These are phyloP conservation scores for Eucalyptus polybractea DNA, from an alignment of 345 rosid genomes.

Conservation along the genomic window DNA sequence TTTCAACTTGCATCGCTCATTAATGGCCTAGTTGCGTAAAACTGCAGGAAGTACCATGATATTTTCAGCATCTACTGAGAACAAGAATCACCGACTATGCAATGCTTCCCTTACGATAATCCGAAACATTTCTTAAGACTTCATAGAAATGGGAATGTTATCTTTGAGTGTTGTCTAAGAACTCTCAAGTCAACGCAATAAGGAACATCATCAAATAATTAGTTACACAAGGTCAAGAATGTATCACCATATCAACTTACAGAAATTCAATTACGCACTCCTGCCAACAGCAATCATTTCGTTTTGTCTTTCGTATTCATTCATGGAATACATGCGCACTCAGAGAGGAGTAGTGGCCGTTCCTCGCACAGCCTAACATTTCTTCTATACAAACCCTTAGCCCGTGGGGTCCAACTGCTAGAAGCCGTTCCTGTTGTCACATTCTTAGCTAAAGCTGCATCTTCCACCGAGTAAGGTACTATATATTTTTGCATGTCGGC, in stretches of 20 bases:
- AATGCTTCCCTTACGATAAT: not conserved
- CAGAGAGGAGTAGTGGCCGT: not conserved
- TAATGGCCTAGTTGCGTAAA: not conserved
- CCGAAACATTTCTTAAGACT: not conserved
- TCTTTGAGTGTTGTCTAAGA: not conserved
- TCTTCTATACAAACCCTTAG: not conserved
- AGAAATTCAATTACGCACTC: not conserved
- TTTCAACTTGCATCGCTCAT: not conserved
- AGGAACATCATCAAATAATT: not conserved
- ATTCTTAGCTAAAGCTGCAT: too few relatives aligned
- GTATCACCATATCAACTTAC: not conserved
- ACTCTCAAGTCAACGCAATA: not conserved
- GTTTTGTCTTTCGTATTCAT: too few relatives aligned
- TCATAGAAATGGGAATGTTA: not conserved
- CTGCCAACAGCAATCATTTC: not conserved
- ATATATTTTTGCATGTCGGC: not conserved
- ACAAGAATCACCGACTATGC: rapidly evolving
- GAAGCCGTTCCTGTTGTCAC: too few relatives aligned
- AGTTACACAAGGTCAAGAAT: not conserved
- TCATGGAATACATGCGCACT: too few relatives aligned
- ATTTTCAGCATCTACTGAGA: not conserved
- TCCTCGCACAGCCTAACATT: not conserved
- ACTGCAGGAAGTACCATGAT: not conserved
- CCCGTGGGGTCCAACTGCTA: not conserved
- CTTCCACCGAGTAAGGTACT: not conserved